Evolutionary conservation across 2,329 filamentous ascomycete species (phyloP), one percentile per base, ranked within the genome.

Genomic region (Seiridium unicorne): DNA sequence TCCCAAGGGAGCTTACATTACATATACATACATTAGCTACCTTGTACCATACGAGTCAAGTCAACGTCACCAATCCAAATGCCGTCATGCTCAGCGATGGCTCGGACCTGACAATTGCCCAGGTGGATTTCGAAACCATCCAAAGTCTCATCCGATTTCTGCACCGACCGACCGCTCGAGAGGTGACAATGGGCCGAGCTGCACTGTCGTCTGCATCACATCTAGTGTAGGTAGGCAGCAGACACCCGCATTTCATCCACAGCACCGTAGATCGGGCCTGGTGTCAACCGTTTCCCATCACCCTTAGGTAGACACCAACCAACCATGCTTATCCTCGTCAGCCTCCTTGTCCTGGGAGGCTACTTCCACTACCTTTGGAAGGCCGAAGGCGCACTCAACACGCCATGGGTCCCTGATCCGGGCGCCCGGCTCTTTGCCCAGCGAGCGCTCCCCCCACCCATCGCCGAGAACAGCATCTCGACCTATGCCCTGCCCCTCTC

Each of bases 401-500:
- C 73, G 49, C 79, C 76, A 5, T 86, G 84, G 83, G 69, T 72
- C 4, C 83, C 83, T 0, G 82, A 85, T 67, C 67, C 72, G 32
- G 77, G 74, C 31, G 76, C 79, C 40, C 70, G 72, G 34, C 72
- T 74, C 18, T 86, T 86, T 68, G 74, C 75, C 61, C 72, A 84
- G 68, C 75, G 72, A n/a, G 77, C 81, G 4, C 73, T 85, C 35
- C 77, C 74, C 2, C 72, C 76, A 0, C 78, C 81, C n/a, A 67
- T 74, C 40, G 70, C 78, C 51, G 68, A 76, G 47, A 74, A 74
- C 9, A 75, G 75, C 62, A 79, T 85, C 61, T 66, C 73, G 18
- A 74, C 74, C 34, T 88, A 84, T 71, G 69, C 73, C 51, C 77
- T 89, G 48, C 87, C 87, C 13, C 75, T 90, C 47, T 80, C 79